Conservation (phyloP, 2,329 filamentous ascomycete genomes). For the Pezicula rhizophila region DNA sequence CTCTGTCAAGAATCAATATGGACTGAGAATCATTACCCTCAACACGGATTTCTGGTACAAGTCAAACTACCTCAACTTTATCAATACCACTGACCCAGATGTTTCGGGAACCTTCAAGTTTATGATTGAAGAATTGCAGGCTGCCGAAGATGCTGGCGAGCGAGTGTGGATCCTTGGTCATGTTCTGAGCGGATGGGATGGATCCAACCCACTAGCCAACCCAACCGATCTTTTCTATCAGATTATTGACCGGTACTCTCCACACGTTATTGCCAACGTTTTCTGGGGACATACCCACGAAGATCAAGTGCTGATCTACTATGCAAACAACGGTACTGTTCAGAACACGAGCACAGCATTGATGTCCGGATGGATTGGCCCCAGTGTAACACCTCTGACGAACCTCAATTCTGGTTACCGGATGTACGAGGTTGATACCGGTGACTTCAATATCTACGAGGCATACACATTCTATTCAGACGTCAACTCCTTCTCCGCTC, state of each 20-base stretch:
- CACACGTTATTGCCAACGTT: slow-evolving; percentile 47
- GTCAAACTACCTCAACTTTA: slow-evolving; percentile 41
- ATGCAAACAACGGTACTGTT: slow-evolving; percentile 43
- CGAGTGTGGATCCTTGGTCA: slow-evolving; percentile 50
- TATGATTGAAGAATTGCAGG: slow-evolving; percentile 45
- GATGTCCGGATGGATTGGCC: slow-evolving; percentile 45
- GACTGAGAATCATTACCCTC: slow-evolving; percentile 44
- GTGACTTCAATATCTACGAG: slow-evolving; percentile 45
- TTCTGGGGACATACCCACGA: slow-evolving; percentile 52
- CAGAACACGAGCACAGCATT: slow-evolving; percentile 35
- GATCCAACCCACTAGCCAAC: slow-evolving; percentile 45
- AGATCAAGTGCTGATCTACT: slow-evolving; percentile 48
- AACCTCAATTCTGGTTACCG: slow-evolving; percentile 48
- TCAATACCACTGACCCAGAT: slow-evolving; percentile 46
- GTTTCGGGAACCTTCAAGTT: slow-evolving; percentile 41
- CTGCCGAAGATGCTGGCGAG: slow-evolving; percentile 44
- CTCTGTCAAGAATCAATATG: slow-evolving; percentile 45
- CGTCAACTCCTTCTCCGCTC: slow-evolving; percentile 35
- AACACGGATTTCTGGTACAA: slow-evolving; percentile 46
- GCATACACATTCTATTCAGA: slow-evolving; percentile 48
- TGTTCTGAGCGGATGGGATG: slow-evolving; percentile 50
- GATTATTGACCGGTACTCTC: slow-evolving; percentile 47
- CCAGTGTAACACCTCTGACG: slow-evolving; percentile 45
- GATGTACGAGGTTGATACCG: slow-evolving; percentile 49
- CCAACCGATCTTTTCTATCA: slow-evolving; percentile 49